Conservation (phyloP, 2,329 filamentous ascomycete species). For the Fusarium pilosicola region DNA sequence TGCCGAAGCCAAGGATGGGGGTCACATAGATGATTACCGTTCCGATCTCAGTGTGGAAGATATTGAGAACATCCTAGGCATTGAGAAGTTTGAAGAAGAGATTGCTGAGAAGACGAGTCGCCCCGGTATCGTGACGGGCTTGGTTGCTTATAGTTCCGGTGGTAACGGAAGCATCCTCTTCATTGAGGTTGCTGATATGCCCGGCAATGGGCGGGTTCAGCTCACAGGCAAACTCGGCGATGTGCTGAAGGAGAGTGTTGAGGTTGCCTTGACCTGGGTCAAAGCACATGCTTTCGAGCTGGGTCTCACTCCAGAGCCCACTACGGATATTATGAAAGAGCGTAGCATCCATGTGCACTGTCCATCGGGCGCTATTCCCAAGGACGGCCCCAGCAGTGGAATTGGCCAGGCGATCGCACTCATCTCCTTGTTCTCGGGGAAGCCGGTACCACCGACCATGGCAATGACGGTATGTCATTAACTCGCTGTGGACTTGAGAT, state of each 20-base stretch:
- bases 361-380: constrained; percentile 92
- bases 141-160: constrained; percentile 93
- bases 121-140: constrained; percentile 92
- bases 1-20: constrained; percentile 85
- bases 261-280: constrained; percentile 96
- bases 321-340: constrained; percentile 94
- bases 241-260: constrained; percentile 95
- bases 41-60: constrained; percentile 80
- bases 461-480: constrained; percentile 82
- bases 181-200: constrained; percentile 98
- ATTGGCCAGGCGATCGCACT: constrained; percentile 94
- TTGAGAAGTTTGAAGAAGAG: constrained; percentile 94
- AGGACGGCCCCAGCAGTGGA: constrained; percentile 88
- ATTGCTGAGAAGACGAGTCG: constrained; percentile 86
- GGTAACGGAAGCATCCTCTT: constrained; percentile 97
- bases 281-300: constrained; percentile 95
- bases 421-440: constrained; percentile 87
- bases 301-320: constrained; percentile 80
- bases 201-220: constrained; percentile 89
- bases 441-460: constrained; percentile 87
- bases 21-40: constrained; percentile 75
- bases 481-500: constrained; percentile 32
- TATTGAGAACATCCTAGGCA: constrained; percentile 89
- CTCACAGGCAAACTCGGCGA: constrained; percentile 96
- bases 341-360: constrained; percentile 96